A percentile compares a stretch with the other conserved stretches of the same genome.
Conservation (phyloP, 495 filamentous ascomycete genomes). For the Aspergillus leporis region DNA sequence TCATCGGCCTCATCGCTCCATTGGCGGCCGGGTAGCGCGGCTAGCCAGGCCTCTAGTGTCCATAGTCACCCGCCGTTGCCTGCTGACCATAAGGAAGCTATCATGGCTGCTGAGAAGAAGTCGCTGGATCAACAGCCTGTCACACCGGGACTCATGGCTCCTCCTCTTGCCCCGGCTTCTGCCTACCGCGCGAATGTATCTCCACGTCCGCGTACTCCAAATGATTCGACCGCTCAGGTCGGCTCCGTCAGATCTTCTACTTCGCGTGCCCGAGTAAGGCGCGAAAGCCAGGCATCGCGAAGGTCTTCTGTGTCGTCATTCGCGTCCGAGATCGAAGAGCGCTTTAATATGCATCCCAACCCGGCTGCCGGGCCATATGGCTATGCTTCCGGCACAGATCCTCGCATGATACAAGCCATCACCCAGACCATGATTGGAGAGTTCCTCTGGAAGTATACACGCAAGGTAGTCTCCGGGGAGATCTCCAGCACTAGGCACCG, state of each 20-base stretch:
- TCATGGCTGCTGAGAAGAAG: slow-evolving; percentile 71
- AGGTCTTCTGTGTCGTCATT: slow-evolving; percentile 94
- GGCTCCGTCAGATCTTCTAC: slow-evolving; percentile 58
- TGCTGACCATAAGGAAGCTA: slow-evolving; percentile 76
- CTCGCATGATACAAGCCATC: slow-evolving; percentile 98
- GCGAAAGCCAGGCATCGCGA: slow-evolving; percentile 61
- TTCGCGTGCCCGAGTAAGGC: slow-evolving; percentile 39
- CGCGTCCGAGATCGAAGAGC: slow-evolving; percentile 84
- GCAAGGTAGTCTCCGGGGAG: slow-evolving; percentile 80
- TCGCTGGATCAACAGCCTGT: slow-evolving; percentile 46
- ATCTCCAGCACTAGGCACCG: slow-evolving; percentile 87
- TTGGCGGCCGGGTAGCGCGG: slow-evolving; percentile 67
- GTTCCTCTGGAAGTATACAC: slow-evolving; percentile 98
- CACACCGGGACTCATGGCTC: slow-evolving; percentile 70
- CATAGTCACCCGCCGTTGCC: slow-evolving; percentile 73
- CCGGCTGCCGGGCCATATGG: slow-evolving; percentile 59
- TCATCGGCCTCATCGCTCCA: slow-evolving; percentile 35
- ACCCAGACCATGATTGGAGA: slow-evolving; percentile 99
- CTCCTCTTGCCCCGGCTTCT: slow-evolving; percentile 80
- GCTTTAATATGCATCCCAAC: slow-evolving; percentile 74
- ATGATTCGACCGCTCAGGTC: slow-evolving; percentile 43
- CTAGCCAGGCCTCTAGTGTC: slow-evolving; percentile 54
- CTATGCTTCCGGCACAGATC: slow-evolving; percentile 67
- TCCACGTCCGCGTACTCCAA: slow-evolving; percentile 71
- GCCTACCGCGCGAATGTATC: slow-evolving; percentile 57